phyloP scores from a whole-genome alignment of 495 filamentous ascomycete genomes.

The Glonium stellatum region DNA sequence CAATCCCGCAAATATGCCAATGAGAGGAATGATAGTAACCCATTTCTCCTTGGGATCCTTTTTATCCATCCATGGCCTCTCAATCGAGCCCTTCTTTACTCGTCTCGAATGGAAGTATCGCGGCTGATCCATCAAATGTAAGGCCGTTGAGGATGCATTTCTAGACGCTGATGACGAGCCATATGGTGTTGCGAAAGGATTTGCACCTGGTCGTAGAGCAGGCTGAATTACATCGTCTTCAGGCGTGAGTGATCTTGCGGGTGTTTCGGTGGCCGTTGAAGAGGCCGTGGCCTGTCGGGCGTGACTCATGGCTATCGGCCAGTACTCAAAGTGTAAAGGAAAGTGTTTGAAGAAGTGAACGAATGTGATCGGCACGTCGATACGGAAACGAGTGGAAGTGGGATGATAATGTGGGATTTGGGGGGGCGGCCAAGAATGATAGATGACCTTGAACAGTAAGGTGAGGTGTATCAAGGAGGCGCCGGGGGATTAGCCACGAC shows the following conservation, averaged over 20 bases:
- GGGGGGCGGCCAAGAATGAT: too few species aligned
- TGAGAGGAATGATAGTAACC: conserved; percentile 69
- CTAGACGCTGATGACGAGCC: conserved; percentile 47
- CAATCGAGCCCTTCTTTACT: conserved; percentile 60
- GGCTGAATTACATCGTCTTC: conserved; percentile 8
- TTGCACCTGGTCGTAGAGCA: conserved; percentile 22
- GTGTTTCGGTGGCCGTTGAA: not conserved
- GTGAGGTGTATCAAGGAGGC: too few species aligned
- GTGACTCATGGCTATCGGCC: not conserved
- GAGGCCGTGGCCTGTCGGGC: not conserved
- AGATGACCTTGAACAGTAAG: too few species aligned
- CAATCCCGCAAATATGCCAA: conserved; percentile 60
- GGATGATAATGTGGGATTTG: too few species aligned
- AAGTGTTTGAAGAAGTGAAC: too few species aligned
- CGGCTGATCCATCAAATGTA: conserved; percentile 30
- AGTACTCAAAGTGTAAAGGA: too few species aligned
- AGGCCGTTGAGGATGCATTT: conserved; percentile 31
- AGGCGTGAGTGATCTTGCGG: not conserved
- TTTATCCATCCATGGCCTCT: conserved; percentile 62
- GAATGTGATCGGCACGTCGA: too few species aligned
- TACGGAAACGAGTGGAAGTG: too few species aligned
- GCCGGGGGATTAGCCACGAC: too few species aligned
- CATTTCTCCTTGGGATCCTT: conserved; percentile 75
- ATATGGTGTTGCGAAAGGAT: conserved; percentile 54
- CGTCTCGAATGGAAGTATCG: conserved; percentile 71